Percentiles rank a stretch among this genome's conserved stretches.
phyloP scores from a whole-genome alignment of 345 rosid genomes.

The Hypericum androsaemum region DNA sequence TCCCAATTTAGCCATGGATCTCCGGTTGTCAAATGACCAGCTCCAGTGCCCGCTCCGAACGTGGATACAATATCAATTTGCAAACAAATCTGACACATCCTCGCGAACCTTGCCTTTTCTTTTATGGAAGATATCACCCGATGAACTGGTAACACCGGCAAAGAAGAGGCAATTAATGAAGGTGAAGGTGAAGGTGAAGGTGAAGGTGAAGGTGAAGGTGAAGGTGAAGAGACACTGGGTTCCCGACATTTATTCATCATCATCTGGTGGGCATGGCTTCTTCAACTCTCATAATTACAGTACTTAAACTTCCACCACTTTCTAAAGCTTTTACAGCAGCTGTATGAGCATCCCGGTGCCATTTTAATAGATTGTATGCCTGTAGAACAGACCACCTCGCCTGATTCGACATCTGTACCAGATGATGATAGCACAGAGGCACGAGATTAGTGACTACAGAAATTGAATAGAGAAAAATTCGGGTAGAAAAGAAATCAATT shows the following conservation, averaged over 20 bases:
- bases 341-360: constrained; percentile 68
- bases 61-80: no score
- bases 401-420: constrained; percentile 87
- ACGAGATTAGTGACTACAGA: background rate
- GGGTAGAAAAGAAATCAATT: background rate
- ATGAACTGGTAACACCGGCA: constrained; percentile 8
- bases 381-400: constrained; percentile 90
- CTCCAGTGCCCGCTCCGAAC: no score
- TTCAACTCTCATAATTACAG: constrained; percentile 66
- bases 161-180: constrained; percentile 10
- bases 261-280: constrained; percentile 48
- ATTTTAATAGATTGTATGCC: constrained; percentile 81
- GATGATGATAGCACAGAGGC: background rate
- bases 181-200: background rate
- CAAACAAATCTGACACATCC: no score
- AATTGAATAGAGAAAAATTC: background rate
- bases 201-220: background rate
- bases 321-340: constrained; percentile 81
- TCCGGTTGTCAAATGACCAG: no score
- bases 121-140: no score
- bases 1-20: no score
- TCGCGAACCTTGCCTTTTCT: no score
- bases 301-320: constrained; percentile 64
- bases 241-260: constrained; percentile 14
- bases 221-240: background rate